These are phyloP conservation scores for Chalciporus chontae DNA, from an alignment of 768 basidiomycete species.

Conservation along the genomic window DNA sequence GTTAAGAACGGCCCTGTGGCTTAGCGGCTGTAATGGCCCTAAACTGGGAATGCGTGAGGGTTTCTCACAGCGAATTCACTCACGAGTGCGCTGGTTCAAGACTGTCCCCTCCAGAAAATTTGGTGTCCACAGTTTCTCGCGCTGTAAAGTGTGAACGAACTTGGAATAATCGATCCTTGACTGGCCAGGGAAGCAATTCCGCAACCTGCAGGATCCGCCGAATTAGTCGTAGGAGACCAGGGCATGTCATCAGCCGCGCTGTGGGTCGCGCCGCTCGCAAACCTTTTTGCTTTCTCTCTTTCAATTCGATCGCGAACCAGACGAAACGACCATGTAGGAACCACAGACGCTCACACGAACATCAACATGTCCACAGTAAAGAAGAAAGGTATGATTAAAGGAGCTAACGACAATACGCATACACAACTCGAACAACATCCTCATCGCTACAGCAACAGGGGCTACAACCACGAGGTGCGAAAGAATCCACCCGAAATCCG, in stretches of 20 bases:
- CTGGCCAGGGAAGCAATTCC: conserved; percentile 91
- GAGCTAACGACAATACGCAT: conserved; percentile 21
- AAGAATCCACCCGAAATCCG: not conserved
- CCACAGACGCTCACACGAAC: too few relatives aligned
- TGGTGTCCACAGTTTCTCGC: conserved; percentile 70
- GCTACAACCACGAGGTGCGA: conserved; percentile 8
- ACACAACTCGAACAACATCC: conserved; percentile 19
- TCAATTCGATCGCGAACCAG: too few relatives aligned
- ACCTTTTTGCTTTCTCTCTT: conserved; percentile 47
- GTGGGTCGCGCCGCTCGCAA: conserved; percentile 70
- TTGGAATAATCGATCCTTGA: conserved; percentile 85
- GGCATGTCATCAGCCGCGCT: conserved; percentile 82
- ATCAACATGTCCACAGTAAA: too few relatives aligned
- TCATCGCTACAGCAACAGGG: conserved; percentile 4
- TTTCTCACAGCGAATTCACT: conserved; percentile 51
- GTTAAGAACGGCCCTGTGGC: conserved; percentile 36
- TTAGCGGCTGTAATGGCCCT: conserved; percentile 80
- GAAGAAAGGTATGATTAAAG: not conserved
- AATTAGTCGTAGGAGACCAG: conserved; percentile 93
- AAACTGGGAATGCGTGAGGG: conserved; percentile 78
- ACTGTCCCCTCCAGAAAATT: conserved; percentile 94
- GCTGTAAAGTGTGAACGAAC: conserved; percentile 58
- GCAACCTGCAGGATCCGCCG: conserved; percentile 83
- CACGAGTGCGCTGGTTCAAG: conserved; percentile 90
- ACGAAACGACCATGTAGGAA: too few relatives aligned